phyloP scores from a whole-genome alignment of 2,329 filamentous ascomycete species.

The Bertia moriformis region DNA sequence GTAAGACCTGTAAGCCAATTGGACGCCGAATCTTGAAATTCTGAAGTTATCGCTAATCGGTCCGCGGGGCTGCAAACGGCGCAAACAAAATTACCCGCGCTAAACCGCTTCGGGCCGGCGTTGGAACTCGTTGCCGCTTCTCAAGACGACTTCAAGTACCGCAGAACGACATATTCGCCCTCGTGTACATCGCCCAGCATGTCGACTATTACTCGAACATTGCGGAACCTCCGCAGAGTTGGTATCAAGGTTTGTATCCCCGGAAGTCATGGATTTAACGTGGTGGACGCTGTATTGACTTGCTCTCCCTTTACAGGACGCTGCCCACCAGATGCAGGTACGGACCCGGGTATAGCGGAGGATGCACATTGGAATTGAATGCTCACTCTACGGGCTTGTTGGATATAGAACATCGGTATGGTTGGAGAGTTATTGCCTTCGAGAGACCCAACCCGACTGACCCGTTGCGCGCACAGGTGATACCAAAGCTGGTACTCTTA shows the following conservation, averaged over 20 bases:
- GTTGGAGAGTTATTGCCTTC: background rate
- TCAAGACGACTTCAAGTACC: background rate
- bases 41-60: too few relatives aligned
- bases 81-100: constrained; percentile 14
- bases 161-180: background rate
- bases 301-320: background rate
- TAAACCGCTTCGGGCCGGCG: constrained; percentile 9
- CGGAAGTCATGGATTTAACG: background rate
- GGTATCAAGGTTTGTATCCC: constrained; percentile 58
- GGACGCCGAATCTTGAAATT: too few relatives aligned
- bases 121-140: constrained; percentile 5
- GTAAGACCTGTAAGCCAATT: background rate
- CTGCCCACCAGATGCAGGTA: background rate
- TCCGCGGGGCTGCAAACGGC: constrained; percentile 17
- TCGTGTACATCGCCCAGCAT: constrained; percentile 36
- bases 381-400: constrained; percentile 4
- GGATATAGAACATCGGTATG: constrained; percentile 39
- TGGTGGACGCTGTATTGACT: background rate
- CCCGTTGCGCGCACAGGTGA: constrained; percentile 47
- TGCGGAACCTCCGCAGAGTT: constrained; percentile 74
- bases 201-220: constrained; percentile 79
- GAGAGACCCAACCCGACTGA: background rate
- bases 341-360: too few relatives aligned
- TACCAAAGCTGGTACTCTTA: constrained; percentile 79
- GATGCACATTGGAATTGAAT: too few relatives aligned